Base-by-base conservation (phyloP, 768 basidiomycete genomes). In the Suillus decipiens region DNA sequence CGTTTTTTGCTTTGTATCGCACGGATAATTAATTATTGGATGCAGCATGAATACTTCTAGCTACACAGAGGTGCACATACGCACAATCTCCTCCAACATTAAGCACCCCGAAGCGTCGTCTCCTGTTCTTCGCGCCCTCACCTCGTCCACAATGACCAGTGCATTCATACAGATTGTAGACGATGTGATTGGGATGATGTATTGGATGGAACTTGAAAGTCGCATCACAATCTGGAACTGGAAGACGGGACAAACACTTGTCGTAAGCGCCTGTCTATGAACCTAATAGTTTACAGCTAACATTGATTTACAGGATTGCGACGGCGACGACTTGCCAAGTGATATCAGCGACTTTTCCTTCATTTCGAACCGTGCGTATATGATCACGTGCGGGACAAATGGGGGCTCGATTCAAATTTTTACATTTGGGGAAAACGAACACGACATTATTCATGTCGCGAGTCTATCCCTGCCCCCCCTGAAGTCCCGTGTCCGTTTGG, bases 161-260 rank as follows among this genome's bases (percentile, higher is more conserved):
- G 76, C 78, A 11, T 76, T 79, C 62, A 74, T 86, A 5, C 84
- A 87, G 69, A 76, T 87, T 54, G 84, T 79, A 2, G 79, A 81
- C 31, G 86, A 88, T 63, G 73, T 85, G 36, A 68, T 89, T 37
- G 86, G 80, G 5, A 70, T 84, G 56, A 81, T 83, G 71, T 77
- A 77, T 60, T 78, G 75, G 67, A 56, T 72, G 39, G 69, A 75
- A 19, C 62, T 67, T 0, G 43, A 61, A 0, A 60, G 56, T 24
- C 71, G 66, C 11, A 74, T 75, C 28, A 63, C 66, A n/a, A 51
- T 71, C 33, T 87, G 84, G 84, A 81, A 85, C 59, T 87, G 86
- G 86, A 77, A 70, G 62, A 79, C 74, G 0, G 83, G 81, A 0
- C 64, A 69, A 12, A 12, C 74, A 11, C 65, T 84, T 47, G 75